Base-by-base conservation (phyloP, 2,329 filamentous ascomycete genomes). In the Ustulina deusta region DNA sequence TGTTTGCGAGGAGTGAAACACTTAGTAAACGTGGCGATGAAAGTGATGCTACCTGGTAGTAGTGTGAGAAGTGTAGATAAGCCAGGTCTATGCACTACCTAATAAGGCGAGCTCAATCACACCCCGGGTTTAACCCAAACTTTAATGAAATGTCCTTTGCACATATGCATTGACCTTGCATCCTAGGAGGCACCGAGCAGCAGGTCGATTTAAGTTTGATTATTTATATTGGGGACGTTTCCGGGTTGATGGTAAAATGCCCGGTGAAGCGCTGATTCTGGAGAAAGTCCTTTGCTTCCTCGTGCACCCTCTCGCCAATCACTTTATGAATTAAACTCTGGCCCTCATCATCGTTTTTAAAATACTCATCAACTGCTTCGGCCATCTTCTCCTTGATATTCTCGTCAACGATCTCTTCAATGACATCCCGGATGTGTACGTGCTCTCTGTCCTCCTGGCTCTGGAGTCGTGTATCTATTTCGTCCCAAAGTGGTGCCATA, bases 401-500 rank as follows among this genome's bases (percentile, higher is more conserved):
- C 20, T 67, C 65, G 17, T 63, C 60, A 10, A 67, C 60, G 4
- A 57, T 27, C 56, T 67, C 65, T 46, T 67, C 65, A 10, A 67
- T 22, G 7, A 57, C 51, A 56, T 67, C 65, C 36, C 55, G 60
- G 4, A 61, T 32, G 34, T 60, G 32, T 25, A 29, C 56, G 15
- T 56, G 25, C 56, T 63, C 65, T 27, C 49, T 38, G 15, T 67
- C 65, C 42, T 67, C 65, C 44, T 63, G 60, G 20, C 65, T 63
- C 20, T 63, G 65, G 6, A 67, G 60, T 6, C 65, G 65, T 11
- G 27, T 42, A 7, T 63, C 60, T 25, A 67, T 6, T 36, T 67
- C 65, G 27, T 63, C 60, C 65, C 65, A 67, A 11, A 67, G 48
- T 25, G 65, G 65, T 29, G 48, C 55, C 61, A 67, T 56, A 32